phyloP scores from a whole-genome alignment of 2,329 filamentous ascomycete genomes.

The Cordyceps farinosa region DNA sequence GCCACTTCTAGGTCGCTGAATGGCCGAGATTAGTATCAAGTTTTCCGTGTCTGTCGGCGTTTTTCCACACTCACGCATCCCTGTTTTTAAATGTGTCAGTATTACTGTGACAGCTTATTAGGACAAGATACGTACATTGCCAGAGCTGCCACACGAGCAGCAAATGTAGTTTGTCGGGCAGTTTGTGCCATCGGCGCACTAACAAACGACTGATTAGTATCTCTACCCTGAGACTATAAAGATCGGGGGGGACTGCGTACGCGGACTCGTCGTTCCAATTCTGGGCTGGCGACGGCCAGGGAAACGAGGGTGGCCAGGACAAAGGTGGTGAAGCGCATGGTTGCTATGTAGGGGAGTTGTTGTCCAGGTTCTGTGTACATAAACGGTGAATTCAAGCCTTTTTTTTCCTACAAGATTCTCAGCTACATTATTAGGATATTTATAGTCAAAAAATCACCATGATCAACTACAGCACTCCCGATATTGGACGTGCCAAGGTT shows the following conservation, averaged over 20 bases:
- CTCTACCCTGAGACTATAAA: too few relatives aligned
- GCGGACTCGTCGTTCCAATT: background rate
- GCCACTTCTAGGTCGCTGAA: background rate
- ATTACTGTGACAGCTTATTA: background rate
- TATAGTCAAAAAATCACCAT: background rate
- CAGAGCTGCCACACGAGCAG: constrained; percentile 4
- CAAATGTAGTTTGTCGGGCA: background rate
- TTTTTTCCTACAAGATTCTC: too few relatives aligned
- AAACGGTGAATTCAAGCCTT: background rate
- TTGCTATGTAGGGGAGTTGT: background rate
- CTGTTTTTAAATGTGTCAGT: background rate
- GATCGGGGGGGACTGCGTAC: background rate
- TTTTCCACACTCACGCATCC: background rate
- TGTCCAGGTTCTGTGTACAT: too few relatives aligned
- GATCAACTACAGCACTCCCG: background rate
- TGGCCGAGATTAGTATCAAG: background rate
- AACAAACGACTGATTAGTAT: background rate
- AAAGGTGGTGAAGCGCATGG: background rate
- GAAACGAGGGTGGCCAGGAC: background rate
- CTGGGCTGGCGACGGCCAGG: background rate
- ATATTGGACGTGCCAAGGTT: background rate
- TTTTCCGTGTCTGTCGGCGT: too few relatives aligned
- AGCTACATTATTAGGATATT: background rate
- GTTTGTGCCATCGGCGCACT: constrained; percentile 4
- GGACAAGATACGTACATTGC: background rate